Evolutionary conservation across 1,139 yeast genomes (phyloP), one percentile per base, ranked within the genome.

Genomic region (Kazachstania sp.): DNA sequence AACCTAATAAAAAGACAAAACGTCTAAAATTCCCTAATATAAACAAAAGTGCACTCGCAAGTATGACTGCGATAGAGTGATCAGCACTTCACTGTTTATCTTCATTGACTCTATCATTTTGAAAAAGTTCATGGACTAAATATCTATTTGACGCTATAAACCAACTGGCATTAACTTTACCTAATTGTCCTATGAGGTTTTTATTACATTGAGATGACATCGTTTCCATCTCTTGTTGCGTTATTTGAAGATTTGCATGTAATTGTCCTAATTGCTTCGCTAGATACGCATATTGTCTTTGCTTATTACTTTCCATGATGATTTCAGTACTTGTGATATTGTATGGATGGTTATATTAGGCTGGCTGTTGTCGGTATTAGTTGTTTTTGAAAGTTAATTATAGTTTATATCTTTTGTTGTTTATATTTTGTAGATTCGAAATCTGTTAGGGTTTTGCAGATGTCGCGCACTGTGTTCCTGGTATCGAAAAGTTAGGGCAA

Each of bases 151-250:
- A 58, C 6, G 66, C 63, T 35, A 61, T 59, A 34, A 64, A 55
- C 62, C 64, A 59, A 42, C 63, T 55, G 6, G 64, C 60, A 39
- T 63, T 62, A 2, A 59, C 54, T 44, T 59, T 61, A 4, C 67
- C 67, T 29, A 64, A 45, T 44, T 62, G 65, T 15, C 60, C 62
- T 7, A 64, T 59, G 32, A 63, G 44, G 42, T 61, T 55, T 32
- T 56, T 54, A 26, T 61, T 59, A 45, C 66, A 60, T 38, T 61
- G 65, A 18, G 45, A 46, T 8, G 66, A 59, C 66, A 62, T 56
- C 13, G 51, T 48, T 20, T 57, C 57, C 41, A 64, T 46, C 36
- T 62, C 64, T 19, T 48, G 45, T 19, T 56, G 50, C 1, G 66
- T 61, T 18, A 50, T 54, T 18, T 53, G 48, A 34, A 64, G 46